These are phyloP conservation scores for Fusarium sp. DNA, from an alignment of 2,329 filamentous ascomycete species.

Conservation along the genomic window DNA sequence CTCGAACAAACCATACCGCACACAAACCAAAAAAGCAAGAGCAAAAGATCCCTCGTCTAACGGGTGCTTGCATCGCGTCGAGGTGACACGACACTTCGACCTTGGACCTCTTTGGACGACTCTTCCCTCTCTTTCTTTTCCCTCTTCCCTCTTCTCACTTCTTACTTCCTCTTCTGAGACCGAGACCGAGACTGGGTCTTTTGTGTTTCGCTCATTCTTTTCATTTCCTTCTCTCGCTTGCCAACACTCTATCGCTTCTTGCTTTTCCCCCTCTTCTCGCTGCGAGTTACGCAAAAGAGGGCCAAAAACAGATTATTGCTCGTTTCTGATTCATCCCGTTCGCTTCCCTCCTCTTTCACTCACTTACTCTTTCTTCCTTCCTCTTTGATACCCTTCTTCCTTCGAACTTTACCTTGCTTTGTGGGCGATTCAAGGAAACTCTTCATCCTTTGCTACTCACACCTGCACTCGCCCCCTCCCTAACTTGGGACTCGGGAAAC, in stretches of 20 bases:
- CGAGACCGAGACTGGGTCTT: neutral
- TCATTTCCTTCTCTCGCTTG: conserved; percentile 1
- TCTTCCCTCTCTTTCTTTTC: neutral
- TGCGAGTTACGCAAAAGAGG: conserved; percentile 16
- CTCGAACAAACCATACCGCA: neutral
- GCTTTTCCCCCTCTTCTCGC: neutral
- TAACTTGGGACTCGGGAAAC: conserved; percentile 23
- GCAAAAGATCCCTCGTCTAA: conserved; percentile 20
- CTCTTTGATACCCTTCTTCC: too few relatives aligned
- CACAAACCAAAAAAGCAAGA: neutral
- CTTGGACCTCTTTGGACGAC: conserved; percentile 32
- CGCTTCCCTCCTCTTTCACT: neutral
- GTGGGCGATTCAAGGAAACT: neutral
- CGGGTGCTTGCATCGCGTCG: conserved; percentile 32
- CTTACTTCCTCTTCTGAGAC: neutral
- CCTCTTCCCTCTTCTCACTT: too few relatives aligned
- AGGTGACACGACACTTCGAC: conserved; percentile 30
- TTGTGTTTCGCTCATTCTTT: neutral
- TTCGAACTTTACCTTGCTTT: neutral
- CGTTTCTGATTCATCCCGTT: neutral
- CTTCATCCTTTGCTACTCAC: conserved; percentile 9
- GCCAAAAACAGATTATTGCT: neutral
- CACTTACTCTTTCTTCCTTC: neutral
- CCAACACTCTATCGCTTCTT: conserved; percentile 3
- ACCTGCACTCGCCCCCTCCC: conserved; percentile 15